A percentile compares a stretch with the other conserved stretches of the same genome.
phyloP scores from a whole-genome alignment of 306 rosid species.

The Cucurbita maxima region DNA sequence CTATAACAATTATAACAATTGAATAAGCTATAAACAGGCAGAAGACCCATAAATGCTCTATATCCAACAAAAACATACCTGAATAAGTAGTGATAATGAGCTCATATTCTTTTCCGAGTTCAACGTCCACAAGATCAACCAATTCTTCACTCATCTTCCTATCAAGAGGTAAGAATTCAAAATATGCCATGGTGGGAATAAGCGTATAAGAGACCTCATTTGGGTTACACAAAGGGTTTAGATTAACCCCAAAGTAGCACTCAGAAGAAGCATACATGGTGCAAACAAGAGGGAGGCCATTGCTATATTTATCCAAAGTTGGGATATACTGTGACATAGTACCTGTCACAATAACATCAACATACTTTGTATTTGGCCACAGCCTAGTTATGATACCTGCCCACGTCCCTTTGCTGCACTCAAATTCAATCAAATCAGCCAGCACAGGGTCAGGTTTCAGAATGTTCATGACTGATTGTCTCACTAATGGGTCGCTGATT shows the following conservation, averaged over 20 bases:
- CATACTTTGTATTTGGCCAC: conserved; percentile 9
- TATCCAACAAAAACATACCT: neutral
- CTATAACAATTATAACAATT: too few species aligned
- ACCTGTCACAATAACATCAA: conserved; percentile 12
- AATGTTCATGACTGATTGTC: neutral
- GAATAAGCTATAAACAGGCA: too few species aligned
- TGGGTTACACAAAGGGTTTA: conserved; percentile 8
- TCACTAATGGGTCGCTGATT: conserved; percentile 6
- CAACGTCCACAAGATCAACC: conserved; percentile 6
- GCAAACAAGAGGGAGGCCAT: conserved; percentile 11
- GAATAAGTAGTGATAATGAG: conserved; percentile 13
- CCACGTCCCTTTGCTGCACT: neutral
- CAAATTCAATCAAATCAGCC: neutral
- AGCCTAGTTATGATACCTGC: conserved; percentile 1
- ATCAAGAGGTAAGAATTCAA: conserved; percentile 5
- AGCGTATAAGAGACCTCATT: conserved; percentile 12
- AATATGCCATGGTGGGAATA: conserved; percentile 14
- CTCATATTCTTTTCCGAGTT: conserved; percentile 10
- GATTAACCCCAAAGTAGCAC: conserved; percentile 12
- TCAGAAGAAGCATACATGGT: conserved; percentile 17
- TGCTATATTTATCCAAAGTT: conserved; percentile 10
- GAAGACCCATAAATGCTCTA: too few species aligned
- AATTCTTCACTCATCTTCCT: too few species aligned
- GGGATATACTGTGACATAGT: conserved; percentile 12
- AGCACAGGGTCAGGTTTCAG: neutral